Evolutionary conservation across 2,329 filamentous ascomycete genomes (phyloP).

Genomic region (Ophiocordyceps camponoti-rufipedis): DNA sequence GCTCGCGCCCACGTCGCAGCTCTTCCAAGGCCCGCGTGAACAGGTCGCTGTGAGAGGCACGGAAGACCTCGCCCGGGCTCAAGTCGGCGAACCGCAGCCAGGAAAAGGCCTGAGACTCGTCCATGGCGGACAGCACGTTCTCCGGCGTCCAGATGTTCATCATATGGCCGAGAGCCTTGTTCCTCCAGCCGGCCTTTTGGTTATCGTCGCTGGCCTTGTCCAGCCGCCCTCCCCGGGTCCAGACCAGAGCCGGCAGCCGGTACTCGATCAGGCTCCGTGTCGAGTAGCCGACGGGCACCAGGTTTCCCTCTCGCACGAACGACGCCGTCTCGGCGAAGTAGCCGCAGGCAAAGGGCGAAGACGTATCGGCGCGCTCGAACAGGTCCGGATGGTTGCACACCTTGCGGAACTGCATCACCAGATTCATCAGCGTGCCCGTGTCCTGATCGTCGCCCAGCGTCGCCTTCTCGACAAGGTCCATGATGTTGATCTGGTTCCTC

Average conservation of each 20-base stretch:
- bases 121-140: slow-evolving; percentile 48
- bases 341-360: slow-evolving; percentile 67
- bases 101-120: slow-evolving; percentile 53
- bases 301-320: slow-evolving; percentile 74
- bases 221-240: slow-evolving; percentile 61
- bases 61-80: slow-evolving; percentile 54
- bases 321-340: slow-evolving; percentile 90
- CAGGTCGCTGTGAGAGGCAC: slow-evolving; percentile 48
- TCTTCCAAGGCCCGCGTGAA: slow-evolving; percentile 57
- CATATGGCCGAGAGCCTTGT: slow-evolving; percentile 57
- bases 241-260: slow-evolving; percentile 63
- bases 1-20: slow-evolving; percentile 28
- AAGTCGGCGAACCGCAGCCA: slow-evolving; percentile 77
- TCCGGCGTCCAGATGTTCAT: slow-evolving; percentile 85
- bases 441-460: slow-evolving; percentile 88
- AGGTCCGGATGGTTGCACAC: slow-evolving; percentile 97
- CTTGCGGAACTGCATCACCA: slow-evolving; percentile 99
- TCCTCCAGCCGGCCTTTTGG: slow-evolving; percentile 57
- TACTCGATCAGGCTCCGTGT: slow-evolving; percentile 77
- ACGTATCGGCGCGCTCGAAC: slow-evolving; percentile 86
- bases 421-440: slow-evolving; percentile 91
- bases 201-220: slow-evolving; percentile 59
- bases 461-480: slow-evolving; percentile 96
- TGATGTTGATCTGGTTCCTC: slow-evolving; percentile 93
- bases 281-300: slow-evolving; percentile 70